Evolutionary conservation across 2,329 filamentous ascomycete genomes (phyloP).

Genomic region (Colletotrichum zoysiae): DNA sequence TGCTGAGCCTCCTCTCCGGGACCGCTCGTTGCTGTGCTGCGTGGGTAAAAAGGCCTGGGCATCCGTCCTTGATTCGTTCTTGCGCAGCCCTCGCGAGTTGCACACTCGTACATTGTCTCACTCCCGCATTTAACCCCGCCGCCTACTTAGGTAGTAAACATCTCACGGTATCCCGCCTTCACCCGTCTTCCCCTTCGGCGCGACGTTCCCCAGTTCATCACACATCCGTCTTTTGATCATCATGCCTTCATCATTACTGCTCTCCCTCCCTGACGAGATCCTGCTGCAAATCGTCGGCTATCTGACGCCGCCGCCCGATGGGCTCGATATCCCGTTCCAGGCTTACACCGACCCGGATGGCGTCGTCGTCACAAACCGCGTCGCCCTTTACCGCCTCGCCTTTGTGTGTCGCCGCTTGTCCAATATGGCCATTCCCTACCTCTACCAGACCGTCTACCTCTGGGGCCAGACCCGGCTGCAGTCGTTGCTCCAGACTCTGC

Average conservation of each 20-base stretch:
- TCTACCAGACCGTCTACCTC: conserved; percentile 38
- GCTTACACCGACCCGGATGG: conserved; percentile 41
- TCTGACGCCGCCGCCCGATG: conserved; percentile 38
- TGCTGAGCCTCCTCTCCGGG: conserved; percentile 11
- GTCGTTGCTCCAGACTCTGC: conserved; percentile 37
- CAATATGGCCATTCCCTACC: conserved; percentile 32
- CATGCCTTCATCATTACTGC: conserved; percentile 24
- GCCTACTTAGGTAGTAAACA: conserved; percentile 9
- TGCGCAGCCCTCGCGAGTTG: background rate
- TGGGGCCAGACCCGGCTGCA: conserved; percentile 39
- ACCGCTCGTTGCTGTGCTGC: conserved; percentile 8
- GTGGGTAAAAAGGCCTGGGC: conserved; percentile 20
- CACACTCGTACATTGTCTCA: conserved; percentile 16
- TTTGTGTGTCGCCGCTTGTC: conserved; percentile 37
- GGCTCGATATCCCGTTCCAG: conserved; percentile 36
- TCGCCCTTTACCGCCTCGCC: conserved; percentile 36
- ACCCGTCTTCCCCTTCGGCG: background rate
- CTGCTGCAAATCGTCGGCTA: conserved; percentile 39
- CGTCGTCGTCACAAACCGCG: conserved; percentile 35
- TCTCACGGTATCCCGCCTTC: conserved; percentile 27
- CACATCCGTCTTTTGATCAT: background rate
- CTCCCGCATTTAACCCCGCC: conserved; percentile 20
- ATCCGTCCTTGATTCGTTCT: conserved; percentile 5
- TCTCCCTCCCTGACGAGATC: conserved; percentile 39
- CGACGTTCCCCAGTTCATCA: background rate